Conservation (phyloP, 2,329 filamentous ascomycete genomes). For the Pseudogymnoascus sp. region DNA sequence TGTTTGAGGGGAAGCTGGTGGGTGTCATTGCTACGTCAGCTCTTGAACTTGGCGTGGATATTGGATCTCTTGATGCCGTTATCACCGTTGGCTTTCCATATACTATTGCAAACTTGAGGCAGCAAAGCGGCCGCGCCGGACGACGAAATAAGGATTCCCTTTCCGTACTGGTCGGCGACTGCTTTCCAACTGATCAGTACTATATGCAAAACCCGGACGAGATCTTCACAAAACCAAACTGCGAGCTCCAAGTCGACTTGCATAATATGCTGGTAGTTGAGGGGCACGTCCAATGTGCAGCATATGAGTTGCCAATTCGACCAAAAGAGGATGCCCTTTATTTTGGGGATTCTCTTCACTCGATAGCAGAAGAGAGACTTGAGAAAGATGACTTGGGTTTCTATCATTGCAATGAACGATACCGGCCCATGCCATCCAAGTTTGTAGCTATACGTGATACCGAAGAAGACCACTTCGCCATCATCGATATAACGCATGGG, state of each 20-base stretch:
- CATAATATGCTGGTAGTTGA: constrained; percentile 84
- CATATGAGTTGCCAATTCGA: constrained; percentile 88
- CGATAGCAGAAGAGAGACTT: constrained; percentile 67
- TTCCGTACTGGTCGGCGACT: constrained; percentile 81
- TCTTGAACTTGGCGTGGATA: constrained; percentile 89
- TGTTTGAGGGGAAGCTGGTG: constrained; percentile 91
- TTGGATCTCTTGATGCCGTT: constrained; percentile 87
- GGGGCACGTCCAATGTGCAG: constrained; percentile 91
- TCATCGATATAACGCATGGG: constrained; percentile 78
- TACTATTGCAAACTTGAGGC: constrained; percentile 85
- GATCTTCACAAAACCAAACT: constrained; percentile 86
- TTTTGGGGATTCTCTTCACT: constrained; percentile 66
- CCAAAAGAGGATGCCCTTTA: constrained; percentile 67
- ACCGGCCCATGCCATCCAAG: constrained; percentile 74
- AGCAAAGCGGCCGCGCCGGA: constrained; percentile 89
- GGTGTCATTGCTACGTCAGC: constrained; percentile 93
- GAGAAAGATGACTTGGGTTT: constrained; percentile 68
- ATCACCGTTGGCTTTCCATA: constrained; percentile 93
- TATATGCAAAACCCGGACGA: constrained; percentile 97
- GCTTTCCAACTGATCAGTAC: constrained; percentile 84
- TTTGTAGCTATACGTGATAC: constrained; percentile 85
- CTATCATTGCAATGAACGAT: constrained; percentile 83
- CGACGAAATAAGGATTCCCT: constrained; percentile 88
- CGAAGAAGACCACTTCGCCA: constrained; percentile 85
- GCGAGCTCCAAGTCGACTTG: constrained; percentile 83